A percentile compares a stretch with the other conserved stretches of the same genome.
Evolutionary conservation across 805 yeast genomes (phyloP).

Genomic region (Kodamaea jinghongensis): DNA sequence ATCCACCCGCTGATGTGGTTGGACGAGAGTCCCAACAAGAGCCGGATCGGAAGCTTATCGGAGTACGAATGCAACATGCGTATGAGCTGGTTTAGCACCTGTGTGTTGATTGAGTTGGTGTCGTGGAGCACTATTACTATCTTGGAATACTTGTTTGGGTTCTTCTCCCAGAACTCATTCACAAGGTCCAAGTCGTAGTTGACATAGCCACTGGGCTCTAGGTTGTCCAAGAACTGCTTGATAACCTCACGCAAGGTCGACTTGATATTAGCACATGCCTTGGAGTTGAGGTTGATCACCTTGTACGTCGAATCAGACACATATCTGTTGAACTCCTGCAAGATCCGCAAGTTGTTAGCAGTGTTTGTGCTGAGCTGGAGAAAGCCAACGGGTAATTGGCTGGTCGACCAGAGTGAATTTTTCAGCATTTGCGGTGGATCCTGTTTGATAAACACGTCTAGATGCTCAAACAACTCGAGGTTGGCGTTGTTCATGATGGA

Average conservation of each 20-base stretch:
- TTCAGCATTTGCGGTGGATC: constrained; percentile 6
- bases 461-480: constrained; percentile 25
- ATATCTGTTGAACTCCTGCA: constrained; percentile 31
- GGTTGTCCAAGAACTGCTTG: constrained; percentile 24
- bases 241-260: constrained; percentile 32
- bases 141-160: constrained; percentile 12
- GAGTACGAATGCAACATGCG: constrained; percentile 28
- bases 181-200: constrained; percentile 37
- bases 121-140: constrained; percentile 36
- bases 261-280: constrained; percentile 33
- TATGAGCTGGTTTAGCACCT: constrained; percentile 34
- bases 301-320: constrained; percentile 16
- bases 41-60: constrained; percentile 26
- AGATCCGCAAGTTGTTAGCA: constrained; percentile 38
- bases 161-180: constrained; percentile 28
- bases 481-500: constrained; percentile 32
- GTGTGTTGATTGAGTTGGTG: constrained; percentile 32
- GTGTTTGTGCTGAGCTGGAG: constrained; percentile 38
- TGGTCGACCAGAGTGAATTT: constrained; percentile 5
- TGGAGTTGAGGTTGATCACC: constrained; percentile 28
- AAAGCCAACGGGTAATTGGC: constrained; percentile 31
- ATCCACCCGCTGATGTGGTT: constrained; percentile 38
- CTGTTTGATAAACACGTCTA: constrained; percentile 23
- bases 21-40: constrained; percentile 37
- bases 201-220: constrained; percentile 11